Percentiles rank a stretch among this genome's conserved stretches.
These are phyloP conservation scores for Penicillium ucsense DNA, from an alignment of 495 filamentous ascomycete genomes.

Conservation along the genomic window DNA sequence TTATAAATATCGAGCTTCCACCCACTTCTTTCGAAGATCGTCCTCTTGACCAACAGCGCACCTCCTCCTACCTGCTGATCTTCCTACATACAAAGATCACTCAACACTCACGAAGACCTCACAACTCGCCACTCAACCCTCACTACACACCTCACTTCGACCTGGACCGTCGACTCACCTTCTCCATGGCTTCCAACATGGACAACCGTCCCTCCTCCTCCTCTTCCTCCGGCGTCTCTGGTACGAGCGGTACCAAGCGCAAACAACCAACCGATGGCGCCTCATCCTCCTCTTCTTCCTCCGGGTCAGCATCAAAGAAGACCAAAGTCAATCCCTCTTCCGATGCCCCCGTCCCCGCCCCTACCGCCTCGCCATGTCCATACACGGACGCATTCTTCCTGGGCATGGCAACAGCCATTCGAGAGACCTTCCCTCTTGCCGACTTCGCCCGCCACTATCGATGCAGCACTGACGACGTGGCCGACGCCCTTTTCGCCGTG, in stretches of 20 bases:
- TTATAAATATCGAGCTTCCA: no score
- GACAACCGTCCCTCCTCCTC: not conserved
- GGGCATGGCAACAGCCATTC: slow-evolving; percentile 9
- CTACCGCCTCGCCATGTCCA: not conserved
- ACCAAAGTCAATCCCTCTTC: not conserved
- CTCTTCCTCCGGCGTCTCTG: not conserved
- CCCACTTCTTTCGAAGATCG: no score
- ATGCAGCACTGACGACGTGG: slow-evolving; percentile 7
- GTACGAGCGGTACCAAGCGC: not conserved
- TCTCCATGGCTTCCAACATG: no score
- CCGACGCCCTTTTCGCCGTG: slow-evolving; percentile 9
- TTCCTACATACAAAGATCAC: no score
- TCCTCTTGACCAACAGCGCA: no score
- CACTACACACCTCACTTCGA: no score
- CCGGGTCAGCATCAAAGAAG: not conserved
- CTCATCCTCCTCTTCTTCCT: not conserved
- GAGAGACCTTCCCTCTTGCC: slow-evolving; percentile 9
- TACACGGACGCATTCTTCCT: slow-evolving; percentile 14
- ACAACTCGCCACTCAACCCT: no score
- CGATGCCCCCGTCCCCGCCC: not conserved
- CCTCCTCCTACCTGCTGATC: no score
- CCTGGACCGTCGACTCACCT: no score
- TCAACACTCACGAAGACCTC: no score
- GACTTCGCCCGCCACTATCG: slow-evolving; percentile 9
- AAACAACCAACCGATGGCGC: not conserved